Conservation (phyloP, 345 rosid species). For the Eucalyptus tenuipes region DNA sequence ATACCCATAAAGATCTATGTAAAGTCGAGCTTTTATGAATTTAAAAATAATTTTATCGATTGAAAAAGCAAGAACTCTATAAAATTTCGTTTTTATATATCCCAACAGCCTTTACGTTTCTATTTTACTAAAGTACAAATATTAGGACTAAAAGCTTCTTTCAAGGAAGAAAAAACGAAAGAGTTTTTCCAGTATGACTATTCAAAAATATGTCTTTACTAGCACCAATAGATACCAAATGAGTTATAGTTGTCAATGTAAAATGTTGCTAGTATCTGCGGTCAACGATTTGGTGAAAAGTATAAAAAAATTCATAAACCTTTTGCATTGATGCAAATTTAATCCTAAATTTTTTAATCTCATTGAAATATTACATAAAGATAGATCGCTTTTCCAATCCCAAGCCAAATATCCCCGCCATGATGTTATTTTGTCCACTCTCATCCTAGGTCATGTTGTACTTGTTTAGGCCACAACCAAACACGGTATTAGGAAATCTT, state of each 20-base stretch:
- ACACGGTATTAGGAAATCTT: not conserved
- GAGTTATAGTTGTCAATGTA: not conserved
- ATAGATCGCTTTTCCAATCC: not conserved
- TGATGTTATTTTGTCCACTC: not conserved
- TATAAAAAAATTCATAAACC: rapidly evolving
- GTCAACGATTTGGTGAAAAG: not conserved
- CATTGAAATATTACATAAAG: not conserved
- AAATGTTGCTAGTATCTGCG: not conserved
- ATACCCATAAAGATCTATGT: not conserved
- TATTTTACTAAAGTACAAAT: no score
- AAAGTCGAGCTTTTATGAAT: not conserved
- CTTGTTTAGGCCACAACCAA: not conserved
- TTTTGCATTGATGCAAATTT: no score
- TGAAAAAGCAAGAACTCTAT: no score
- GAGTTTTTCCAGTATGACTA: no score
- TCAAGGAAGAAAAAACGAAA: no score
- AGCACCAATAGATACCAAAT: not conserved
- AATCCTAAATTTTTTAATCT: no score
- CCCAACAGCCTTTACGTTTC: no score
- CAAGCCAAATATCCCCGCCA: not conserved
- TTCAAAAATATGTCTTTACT: no score
- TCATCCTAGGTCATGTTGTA: not conserved
- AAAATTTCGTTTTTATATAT: no score
- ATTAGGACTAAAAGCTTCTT: no score
- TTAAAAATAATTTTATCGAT: no score